Percentiles rank a stretch among this genome's conserved stretches.
These are phyloP conservation scores for Cyclostephanos invisitatus DNA, from an alignment of 108 stramenopile genomes.

Conservation along the genomic window DNA sequence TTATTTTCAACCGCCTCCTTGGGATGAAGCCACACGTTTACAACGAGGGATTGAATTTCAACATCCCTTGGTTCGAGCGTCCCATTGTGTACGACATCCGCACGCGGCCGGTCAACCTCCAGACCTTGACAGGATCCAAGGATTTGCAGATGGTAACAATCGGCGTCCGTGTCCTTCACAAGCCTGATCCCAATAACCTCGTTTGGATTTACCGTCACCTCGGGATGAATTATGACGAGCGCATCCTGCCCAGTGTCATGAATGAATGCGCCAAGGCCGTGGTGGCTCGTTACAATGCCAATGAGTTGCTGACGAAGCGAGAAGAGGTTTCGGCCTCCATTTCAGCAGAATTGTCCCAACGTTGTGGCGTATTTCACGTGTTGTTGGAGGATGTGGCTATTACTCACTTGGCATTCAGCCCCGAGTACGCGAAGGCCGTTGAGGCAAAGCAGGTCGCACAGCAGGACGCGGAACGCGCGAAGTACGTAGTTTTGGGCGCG, in stretches of 20 bases:
- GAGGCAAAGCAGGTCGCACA: conserved; percentile 99
- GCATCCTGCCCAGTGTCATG: conserved; percentile 97
- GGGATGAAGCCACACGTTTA: conserved; percentile 91
- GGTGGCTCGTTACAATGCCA: conserved; percentile 98
- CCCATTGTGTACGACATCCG: conserved; percentile 96
- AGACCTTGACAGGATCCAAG: conserved; percentile 95
- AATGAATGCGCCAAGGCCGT: conserved; percentile 99
- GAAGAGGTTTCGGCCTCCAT: conserved; percentile 90
- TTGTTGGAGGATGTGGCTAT: conserved; percentile 97
- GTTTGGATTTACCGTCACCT: conserved; percentile 95
- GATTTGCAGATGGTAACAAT: conserved; percentile 99
- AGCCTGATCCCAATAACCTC: conserved; percentile 86
- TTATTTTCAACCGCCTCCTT: conserved; percentile 93
- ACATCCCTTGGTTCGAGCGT: conserved; percentile 98
- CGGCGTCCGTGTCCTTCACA: conserved; percentile 97
- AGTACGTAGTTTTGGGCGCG: conserved; percentile 98
- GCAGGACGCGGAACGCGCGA: conserved; percentile 99
- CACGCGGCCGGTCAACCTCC: conserved; percentile 93
- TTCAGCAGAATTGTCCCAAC: conserved; percentile 72
- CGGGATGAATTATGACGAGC: conserved; percentile 97
- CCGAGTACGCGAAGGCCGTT: conserved; percentile 98
- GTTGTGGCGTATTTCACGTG: conserved; percentile 88
- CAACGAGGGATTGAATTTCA: conserved; percentile 97
- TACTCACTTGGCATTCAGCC: conserved; percentile 97
- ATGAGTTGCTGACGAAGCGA: conserved; percentile 99